Evolutionary conservation across 108 stramenopile species (phyloP).

Genomic region (Nannochloropsis salina): DNA sequence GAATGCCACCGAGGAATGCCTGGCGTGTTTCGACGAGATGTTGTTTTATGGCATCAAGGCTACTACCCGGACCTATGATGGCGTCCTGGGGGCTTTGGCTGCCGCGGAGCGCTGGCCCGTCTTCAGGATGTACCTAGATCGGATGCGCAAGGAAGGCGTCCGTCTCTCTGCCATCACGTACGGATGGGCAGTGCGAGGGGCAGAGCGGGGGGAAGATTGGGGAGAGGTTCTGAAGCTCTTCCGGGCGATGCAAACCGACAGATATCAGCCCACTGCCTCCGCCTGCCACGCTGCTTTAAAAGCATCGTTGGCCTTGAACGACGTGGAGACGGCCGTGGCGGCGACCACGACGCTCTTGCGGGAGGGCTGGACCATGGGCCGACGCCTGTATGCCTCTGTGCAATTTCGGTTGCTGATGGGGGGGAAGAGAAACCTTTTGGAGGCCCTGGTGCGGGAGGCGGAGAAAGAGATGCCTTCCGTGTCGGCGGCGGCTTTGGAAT

Average conservation of each 20-base stretch:
- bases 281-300: background rate
- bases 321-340: background rate
- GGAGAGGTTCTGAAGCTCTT: background rate
- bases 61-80: conserved; percentile 4
- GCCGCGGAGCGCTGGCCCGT: background rate
- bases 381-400: background rate
- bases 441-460: background rate
- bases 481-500: background rate
- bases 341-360: background rate
- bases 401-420: background rate
- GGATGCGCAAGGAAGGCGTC: background rate
- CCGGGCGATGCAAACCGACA: background rate
- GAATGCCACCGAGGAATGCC: background rate
- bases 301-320: conserved; percentile 13
- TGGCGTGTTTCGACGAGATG: conserved; percentile 8
- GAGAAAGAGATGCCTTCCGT: conserved; percentile 3
- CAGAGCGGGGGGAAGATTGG: background rate
- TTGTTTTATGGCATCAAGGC: background rate
- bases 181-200: conserved; percentile 2
- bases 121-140: background rate
- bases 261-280: background rate
- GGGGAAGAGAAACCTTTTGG: background rate
- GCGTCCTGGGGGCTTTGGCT: conserved; percentile 2
- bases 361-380: background rate
- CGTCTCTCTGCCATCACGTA: conserved; percentile 17